Conservation (phyloP, 495 filamentous ascomycete genomes). For the Tuber umbilicatum region DNA sequence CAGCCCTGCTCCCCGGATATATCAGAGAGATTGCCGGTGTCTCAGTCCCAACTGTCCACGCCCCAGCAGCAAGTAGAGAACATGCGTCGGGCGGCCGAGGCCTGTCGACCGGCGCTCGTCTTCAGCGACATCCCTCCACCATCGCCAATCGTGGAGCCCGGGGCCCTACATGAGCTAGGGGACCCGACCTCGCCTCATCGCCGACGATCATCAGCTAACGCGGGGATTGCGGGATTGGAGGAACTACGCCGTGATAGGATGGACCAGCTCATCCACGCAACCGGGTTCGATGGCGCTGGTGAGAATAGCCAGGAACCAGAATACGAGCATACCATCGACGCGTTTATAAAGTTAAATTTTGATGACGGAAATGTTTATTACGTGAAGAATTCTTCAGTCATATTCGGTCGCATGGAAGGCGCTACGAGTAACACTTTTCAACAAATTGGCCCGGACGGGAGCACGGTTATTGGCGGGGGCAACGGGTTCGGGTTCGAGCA, state of each 20-base stretch:
- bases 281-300: constrained; percentile 6
- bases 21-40: neutral
- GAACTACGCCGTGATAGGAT: constrained; percentile 26
- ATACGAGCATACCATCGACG: constrained; percentile 32
- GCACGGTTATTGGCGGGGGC: constrained; percentile 31
- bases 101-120: neutral
- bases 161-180: constrained; percentile 36
- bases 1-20: constrained; percentile 7
- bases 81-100: neutral
- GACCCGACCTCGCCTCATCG: constrained; percentile 18
- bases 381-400: constrained; percentile 33
- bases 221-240: constrained; percentile 38
- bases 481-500: constrained; percentile 31
- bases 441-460: constrained; percentile 37
- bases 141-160: constrained; percentile 35
- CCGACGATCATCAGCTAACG: constrained; percentile 34
- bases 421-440: constrained; percentile 24
- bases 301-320: neutral
- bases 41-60: neutral
- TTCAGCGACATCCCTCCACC: constrained; percentile 21
- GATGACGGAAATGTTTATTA: constrained; percentile 42
- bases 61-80: neutral
- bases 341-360: constrained; percentile 40
- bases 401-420: constrained; percentile 39
- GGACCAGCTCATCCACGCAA: constrained; percentile 34